These are phyloP conservation scores for Salvia hispanica DNA, from an alignment of 257 asterid species.

Conservation along the genomic window DNA sequence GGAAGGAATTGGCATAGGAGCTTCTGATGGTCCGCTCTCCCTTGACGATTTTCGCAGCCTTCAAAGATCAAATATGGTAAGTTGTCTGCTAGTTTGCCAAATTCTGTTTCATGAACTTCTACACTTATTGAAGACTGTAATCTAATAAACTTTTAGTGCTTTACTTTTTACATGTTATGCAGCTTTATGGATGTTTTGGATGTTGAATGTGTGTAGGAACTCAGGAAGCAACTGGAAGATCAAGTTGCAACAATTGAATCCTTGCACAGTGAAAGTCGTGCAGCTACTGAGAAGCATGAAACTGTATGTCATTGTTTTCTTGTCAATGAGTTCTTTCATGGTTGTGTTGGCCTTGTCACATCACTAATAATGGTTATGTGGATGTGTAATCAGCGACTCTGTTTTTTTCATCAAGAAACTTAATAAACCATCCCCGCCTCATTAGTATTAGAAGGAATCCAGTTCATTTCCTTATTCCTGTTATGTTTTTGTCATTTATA, in stretches of 20 bases:
- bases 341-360: slow-evolving; percentile 1
- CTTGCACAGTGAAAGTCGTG: slow-evolving; percentile 65
- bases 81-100: slow-evolving; percentile 11
- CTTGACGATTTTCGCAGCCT: slow-evolving; percentile 95
- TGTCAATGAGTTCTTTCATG: slow-evolving; percentile 21
- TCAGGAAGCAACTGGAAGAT: slow-evolving; percentile 82
- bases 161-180: not conserved
- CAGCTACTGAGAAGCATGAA: slow-evolving; percentile 66
- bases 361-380: slow-evolving; percentile 3
- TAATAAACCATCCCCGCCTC: not conserved
- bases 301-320: slow-evolving; percentile 52
- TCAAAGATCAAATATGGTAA: slow-evolving; percentile 86
- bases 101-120: slow-evolving; percentile 21
- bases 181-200: slow-evolving; percentile 12
- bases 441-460: not conserved
- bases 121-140: slow-evolving; percentile 20
- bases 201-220: slow-evolving; percentile 59
- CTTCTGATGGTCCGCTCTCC: slow-evolving; percentile 89
- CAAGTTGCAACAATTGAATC: slow-evolving; percentile 70
- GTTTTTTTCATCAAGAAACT: slow-evolving; percentile 11
- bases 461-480: not conserved
- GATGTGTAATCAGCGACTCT: not conserved
- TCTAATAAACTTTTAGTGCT: slow-evolving; percentile 7
- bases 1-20: slow-evolving; percentile 95
- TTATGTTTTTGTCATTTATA: not conserved